Evolutionary conservation across 768 basidiomycete species (phyloP), one percentile per base, ranked within the genome.

Genomic region (Mycena galopus): DNA sequence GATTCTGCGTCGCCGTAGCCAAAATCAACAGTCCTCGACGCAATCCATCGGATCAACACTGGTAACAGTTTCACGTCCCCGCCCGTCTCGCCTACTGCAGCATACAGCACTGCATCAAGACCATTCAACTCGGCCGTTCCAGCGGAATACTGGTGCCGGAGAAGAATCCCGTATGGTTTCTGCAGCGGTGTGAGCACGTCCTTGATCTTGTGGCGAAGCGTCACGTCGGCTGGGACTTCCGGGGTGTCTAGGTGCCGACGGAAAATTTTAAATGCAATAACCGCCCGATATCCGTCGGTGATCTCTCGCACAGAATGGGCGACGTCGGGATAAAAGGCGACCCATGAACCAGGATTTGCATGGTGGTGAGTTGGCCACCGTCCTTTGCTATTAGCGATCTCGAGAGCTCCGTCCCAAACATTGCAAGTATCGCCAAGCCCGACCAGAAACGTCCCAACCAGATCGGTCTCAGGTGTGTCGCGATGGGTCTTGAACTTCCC

Each of bases 261-360:
- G 72, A 79, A 80, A 12, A 81, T 75, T 55, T 81, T 81, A 75
- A 81, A 80, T 7, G 79, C 79, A 47, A 81, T 75, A 30, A 77
- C 76, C 3, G 80, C 81, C 11, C 80, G 77, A 65, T 81, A 74
- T 16, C 74, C 76, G 21, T 58, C 23, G 19, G 33, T 4, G 19
- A 79, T 59, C 25, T 65, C 61, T 0, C 44, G 25, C 30, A 81
- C 77, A 3, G 33, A 14, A 61, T 81, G 82, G 4, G 76, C 75
- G 14, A 80, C 75, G 65, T 82, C 82, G 4, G 82, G 79, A 69
- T 80, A 79, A 72, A 82, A 82, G 2, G 81, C 82, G 19, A 77
- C 72, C 81, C 81, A 81, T 2, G 39, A 37, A 10, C 69, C 69
- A 29, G 32, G 17, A 29, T 50, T 21, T 27, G 69, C 69, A 16